Conservation (phyloP, 2,329 filamentous ascomycete species). For the Talaromyces sp. region DNA sequence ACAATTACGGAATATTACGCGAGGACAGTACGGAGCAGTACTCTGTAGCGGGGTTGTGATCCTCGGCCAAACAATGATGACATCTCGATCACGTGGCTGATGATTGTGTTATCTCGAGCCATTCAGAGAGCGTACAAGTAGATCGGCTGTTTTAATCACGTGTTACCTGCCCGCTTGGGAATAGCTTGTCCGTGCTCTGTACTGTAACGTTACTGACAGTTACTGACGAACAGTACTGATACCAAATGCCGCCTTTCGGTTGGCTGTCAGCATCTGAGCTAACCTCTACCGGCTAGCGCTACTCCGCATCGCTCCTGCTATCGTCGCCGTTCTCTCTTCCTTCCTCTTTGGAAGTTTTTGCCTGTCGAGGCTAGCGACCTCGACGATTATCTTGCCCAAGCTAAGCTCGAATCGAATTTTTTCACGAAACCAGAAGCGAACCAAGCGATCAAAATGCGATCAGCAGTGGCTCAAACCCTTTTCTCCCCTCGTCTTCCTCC, state of each 20-base stretch:
- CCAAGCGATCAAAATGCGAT: background rate
- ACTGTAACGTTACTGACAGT: background rate
- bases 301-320: background rate
- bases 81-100: conserved; percentile 2
- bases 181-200: background rate
- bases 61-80: background rate
- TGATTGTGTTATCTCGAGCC: background rate
- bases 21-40: background rate
- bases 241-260: background rate
- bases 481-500: background rate
- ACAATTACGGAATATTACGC: background rate
- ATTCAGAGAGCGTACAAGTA: background rate
- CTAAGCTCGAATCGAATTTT: background rate
- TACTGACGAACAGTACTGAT: background rate
- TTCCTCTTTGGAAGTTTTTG: background rate
- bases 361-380: background rate
- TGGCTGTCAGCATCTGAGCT: background rate
- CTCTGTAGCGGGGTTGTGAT: background rate
- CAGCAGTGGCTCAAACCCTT: conserved; percentile 1
- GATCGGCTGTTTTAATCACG: background rate
- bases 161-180: background rate
- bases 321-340: background rate
- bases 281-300: background rate
- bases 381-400: background rate
- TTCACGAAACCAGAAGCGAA: background rate